Percentiles rank a stretch among this genome's conserved stretches.
Conservation (phyloP, 2,329 filamentous ascomycete species). For the Pyrenophora seminiperda region DNA sequence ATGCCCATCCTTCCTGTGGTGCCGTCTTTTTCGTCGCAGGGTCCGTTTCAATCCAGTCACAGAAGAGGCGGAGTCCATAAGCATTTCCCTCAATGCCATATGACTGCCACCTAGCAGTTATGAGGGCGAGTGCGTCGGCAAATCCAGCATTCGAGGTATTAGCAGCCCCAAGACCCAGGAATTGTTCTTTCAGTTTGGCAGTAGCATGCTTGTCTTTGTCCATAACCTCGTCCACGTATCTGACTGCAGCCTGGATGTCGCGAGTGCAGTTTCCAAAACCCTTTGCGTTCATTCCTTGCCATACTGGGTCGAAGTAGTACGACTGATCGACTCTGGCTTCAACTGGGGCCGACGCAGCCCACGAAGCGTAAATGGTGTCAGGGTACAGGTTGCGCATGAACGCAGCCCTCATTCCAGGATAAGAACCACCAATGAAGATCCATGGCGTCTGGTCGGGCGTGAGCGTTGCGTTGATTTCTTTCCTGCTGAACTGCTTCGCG, state of each 20-base stretch:
- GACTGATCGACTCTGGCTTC: conserved; percentile 57
- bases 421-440: conserved; percentile 48
- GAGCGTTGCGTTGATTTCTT: conserved; percentile 42
- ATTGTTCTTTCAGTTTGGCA: conserved; percentile 53
- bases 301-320: conserved; percentile 58
- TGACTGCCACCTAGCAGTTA: conserved; percentile 48
- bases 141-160: conserved; percentile 56
- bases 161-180: conserved; percentile 55
- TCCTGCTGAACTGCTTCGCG: conserved; percentile 47
- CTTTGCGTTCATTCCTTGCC: conserved; percentile 51
- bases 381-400: conserved; percentile 49
- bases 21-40: conserved; percentile 14
- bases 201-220: conserved; percentile 40
- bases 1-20: neutral
- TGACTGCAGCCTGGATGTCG: conserved; percentile 56
- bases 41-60: conserved; percentile 55
- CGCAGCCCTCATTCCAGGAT: conserved; percentile 48
- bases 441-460: conserved; percentile 46
- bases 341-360: conserved; percentile 48
- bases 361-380: conserved; percentile 46
- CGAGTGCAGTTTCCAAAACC: conserved; percentile 56
- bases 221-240: conserved; percentile 57
- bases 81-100: conserved; percentile 50
- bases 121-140: conserved; percentile 36
- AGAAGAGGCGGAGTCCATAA: conserved; percentile 50